A percentile compares a stretch with the other conserved stretches of the same genome.
These are phyloP conservation scores for Rauvolfia tetraphylla DNA, from an alignment of 257 asterid genomes.

Conservation along the genomic window DNA sequence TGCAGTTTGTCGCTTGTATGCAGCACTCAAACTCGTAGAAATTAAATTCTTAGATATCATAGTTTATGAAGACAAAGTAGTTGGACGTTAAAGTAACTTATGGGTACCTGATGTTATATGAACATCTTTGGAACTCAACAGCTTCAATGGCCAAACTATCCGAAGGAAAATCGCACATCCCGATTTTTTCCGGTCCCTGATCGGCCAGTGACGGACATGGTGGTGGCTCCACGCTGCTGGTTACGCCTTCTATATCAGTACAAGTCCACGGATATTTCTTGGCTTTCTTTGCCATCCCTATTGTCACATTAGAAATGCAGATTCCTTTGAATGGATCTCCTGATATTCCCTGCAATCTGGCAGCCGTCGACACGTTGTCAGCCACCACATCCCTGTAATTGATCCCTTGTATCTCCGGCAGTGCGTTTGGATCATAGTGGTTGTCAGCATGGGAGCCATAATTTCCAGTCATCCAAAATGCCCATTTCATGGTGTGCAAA, in stretches of 20 bases:
- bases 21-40: not conserved
- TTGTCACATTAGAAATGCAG: slow-evolving; percentile 71
- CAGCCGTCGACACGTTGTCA: slow-evolving; percentile 70
- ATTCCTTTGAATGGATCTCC: slow-evolving; percentile 79
- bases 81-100: slow-evolving; percentile 3
- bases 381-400: slow-evolving; percentile 77
- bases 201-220: slow-evolving; percentile 56
- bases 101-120: slow-evolving; percentile 35
- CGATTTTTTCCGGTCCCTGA: slow-evolving; percentile 37
- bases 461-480: slow-evolving; percentile 89
- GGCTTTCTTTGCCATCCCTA: slow-evolving; percentile 63
- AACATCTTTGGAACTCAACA: slow-evolving; percentile 49
- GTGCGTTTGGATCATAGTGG: slow-evolving; percentile 64
- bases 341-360: slow-evolving; percentile 67
- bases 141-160: slow-evolving; percentile 50
- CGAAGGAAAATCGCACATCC: slow-evolving; percentile 58
- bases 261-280: slow-evolving; percentile 77
- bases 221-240: slow-evolving; percentile 56
- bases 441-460: slow-evolving; percentile 80
- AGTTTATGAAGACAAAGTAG: not conserved
- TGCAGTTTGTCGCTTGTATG: too few species aligned
- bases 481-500: slow-evolving; percentile 84
- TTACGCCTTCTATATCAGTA: slow-evolving; percentile 47
- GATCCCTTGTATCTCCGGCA: slow-evolving; percentile 65
- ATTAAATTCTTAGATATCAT: not conserved